phyloP scores from a whole-genome alignment of 1,284 basidiomycete species.

The Cryptococcus deneoformans region DNA sequence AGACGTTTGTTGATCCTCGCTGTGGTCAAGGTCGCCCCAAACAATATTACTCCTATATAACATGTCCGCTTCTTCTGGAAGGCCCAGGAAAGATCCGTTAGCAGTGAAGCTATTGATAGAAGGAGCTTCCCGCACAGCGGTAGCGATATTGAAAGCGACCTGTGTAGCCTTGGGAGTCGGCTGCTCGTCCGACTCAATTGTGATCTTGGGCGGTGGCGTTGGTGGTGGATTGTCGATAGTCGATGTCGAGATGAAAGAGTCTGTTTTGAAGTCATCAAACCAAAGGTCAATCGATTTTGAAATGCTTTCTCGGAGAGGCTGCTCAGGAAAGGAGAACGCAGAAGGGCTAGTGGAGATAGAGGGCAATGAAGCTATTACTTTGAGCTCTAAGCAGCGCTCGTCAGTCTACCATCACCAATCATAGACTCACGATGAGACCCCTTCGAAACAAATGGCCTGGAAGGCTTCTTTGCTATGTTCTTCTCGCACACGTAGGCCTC shows the following conservation, averaged over 20 bases:
- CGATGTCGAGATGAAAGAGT: background rate
- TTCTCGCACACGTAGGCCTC: background rate
- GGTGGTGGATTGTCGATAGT: background rate
- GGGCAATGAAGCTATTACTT: slow-evolving; percentile 3
- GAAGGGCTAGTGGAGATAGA: background rate
- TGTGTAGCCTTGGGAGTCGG: background rate
- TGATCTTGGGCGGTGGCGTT: slow-evolving; percentile 6
- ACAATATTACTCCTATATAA: background rate
- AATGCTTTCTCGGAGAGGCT: background rate
- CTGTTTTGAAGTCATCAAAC: background rate
- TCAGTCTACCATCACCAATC: background rate
- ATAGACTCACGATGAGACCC: background rate
- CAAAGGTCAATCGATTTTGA: background rate
- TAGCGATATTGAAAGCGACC: background rate
- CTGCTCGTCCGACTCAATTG: slow-evolving; percentile 5
- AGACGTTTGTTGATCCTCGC: too few relatives aligned
- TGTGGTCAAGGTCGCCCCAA: too few relatives aligned
- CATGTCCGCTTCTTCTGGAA: background rate
- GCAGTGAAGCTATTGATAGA: background rate
- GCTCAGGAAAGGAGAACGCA: background rate
- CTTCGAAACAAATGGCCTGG: background rate
- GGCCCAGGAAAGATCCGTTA: background rate
- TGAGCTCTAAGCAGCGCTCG: background rate
- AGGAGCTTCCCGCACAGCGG: background rate
- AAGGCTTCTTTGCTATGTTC: background rate